Conservation (phyloP, 2,329 filamentous ascomycete genomes). For the Polychaeton citri region DNA sequence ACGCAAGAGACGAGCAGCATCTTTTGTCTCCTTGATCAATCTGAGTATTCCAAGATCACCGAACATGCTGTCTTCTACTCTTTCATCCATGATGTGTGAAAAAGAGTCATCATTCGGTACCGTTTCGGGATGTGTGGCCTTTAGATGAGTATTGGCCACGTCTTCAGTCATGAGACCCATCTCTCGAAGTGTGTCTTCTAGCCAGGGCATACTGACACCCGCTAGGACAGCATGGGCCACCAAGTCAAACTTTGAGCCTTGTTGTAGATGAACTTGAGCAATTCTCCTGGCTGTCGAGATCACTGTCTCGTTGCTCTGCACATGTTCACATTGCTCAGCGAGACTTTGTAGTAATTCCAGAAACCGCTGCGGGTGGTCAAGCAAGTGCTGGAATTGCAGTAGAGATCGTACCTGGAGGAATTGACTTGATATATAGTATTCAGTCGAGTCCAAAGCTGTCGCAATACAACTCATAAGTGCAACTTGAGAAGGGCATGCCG, state of each 20-base stretch:
- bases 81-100: too few species aligned
- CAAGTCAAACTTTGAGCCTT: conserved; percentile 5
- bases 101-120: too few species aligned
- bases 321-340: too few species aligned
- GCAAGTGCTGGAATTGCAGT: conserved; percentile 27
- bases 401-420: conserved; percentile 19
- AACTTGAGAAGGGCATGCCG: conserved; percentile 23
- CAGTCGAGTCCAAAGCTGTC: conserved; percentile 26
- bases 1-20: too few species aligned
- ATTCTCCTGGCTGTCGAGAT: too few species aligned
- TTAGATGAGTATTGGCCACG: too few species aligned
- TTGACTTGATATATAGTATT: conserved; percentile 23
- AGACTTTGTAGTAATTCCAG: conserved; percentile 10
- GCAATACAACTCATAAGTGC: conserved; percentile 29
- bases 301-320: too few species aligned
- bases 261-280: too few species aligned
- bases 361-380: conserved; percentile 25
- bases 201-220: conserved; percentile 14
- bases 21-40: too few species aligned
- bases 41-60: too few species aligned
- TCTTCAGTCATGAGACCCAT: background rate
- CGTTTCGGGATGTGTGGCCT: too few species aligned
- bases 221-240: conserved; percentile 9
- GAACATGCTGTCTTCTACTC: too few species aligned
- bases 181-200: conserved; percentile 7